A percentile compares a stretch with the other conserved stretches of the same genome.
phyloP scores from a whole-genome alignment of 305 asterid species.

The Fraxinus albicans region DNA sequence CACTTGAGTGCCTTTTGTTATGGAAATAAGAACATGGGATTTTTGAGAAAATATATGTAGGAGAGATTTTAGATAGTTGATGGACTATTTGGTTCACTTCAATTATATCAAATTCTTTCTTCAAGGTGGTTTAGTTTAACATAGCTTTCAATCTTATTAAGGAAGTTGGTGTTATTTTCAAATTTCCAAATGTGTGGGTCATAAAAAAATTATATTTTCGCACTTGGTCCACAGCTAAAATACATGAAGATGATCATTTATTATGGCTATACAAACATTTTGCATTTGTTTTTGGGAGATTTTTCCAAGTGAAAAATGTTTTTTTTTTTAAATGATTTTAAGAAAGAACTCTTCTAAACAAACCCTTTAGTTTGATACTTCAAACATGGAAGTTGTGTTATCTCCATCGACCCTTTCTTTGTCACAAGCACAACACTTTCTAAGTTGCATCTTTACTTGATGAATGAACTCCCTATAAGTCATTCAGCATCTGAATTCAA shows the following conservation, averaged over 20 bases:
- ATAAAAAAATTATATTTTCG: neutral
- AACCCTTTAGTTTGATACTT: neutral
- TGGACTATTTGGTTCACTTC: neutral
- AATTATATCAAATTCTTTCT: neutral
- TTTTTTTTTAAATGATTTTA: neutral
- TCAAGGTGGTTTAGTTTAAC: neutral
- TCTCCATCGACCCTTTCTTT: neutral
- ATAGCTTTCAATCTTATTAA: neutral
- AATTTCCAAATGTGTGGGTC: neutral
- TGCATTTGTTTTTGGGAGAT: neutral
- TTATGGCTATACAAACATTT: neutral
- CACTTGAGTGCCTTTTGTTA: neutral
- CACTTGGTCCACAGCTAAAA: neutral
- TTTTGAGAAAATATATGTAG: neutral
- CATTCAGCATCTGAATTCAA: neutral
- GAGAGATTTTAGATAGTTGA: neutral
- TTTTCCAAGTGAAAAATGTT: neutral
- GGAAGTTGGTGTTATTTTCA: neutral
- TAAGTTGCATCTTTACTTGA: neutral
- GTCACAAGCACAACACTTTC: neutral
- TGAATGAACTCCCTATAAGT: neutral
- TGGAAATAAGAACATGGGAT: neutral
- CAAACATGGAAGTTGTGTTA: neutral
- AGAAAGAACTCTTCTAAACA: neutral
- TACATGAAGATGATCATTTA: neutral